Evolutionary conservation across 768 basidiomycete species (phyloP), one percentile per base, ranked within the genome.

Genomic region (Termitomyces sp.): DNA sequence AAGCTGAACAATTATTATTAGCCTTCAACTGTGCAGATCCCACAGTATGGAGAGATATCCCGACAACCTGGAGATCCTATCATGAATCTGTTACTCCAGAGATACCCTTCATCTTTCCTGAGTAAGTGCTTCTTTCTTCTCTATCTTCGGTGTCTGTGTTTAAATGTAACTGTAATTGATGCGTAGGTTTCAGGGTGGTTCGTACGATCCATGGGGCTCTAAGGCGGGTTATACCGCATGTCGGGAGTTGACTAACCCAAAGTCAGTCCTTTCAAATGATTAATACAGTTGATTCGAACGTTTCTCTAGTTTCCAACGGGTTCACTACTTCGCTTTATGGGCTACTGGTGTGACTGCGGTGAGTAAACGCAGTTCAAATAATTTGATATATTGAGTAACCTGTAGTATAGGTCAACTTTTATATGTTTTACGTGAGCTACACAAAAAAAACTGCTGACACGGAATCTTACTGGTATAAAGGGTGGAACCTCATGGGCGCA

Each of bases 271-370:
- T 43, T 30, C 30, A 12, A 12, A 20, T 20, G n/a, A 9, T 47
- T 30, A 35, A 2, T 20, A 32, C 32, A 7, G 6, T 44, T 3
- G 9, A 14, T 12, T 2, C 43, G 20, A n/a, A 36, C 13, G 9
- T 51, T 20, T n/a, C 10, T 43, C 12, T 41, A 64, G 63, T 26
- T 64, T 64, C 38, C 63, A 64, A 35, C 61, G 63, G 18, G 59
- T 64, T 48, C 51, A 64, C 43, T 60, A 64, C 50, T 60, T 59
- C 41, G 58, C 58, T 50, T 44, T 64, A n/a, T 64, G 63, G 63
- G 63, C 61, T n/a, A 62, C 62, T 40, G 63, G 63, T 18, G 63
- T 64, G 28, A 64, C 63, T 35, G 63, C 63, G 20, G 63, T 64
- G 36, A 18, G 61, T 16, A 16, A n/a, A 40, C 4, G 23, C 47